Conservation (phyloP, 2,329 filamentous ascomycete genomes). For the Ceratocystis eucalypticola region DNA sequence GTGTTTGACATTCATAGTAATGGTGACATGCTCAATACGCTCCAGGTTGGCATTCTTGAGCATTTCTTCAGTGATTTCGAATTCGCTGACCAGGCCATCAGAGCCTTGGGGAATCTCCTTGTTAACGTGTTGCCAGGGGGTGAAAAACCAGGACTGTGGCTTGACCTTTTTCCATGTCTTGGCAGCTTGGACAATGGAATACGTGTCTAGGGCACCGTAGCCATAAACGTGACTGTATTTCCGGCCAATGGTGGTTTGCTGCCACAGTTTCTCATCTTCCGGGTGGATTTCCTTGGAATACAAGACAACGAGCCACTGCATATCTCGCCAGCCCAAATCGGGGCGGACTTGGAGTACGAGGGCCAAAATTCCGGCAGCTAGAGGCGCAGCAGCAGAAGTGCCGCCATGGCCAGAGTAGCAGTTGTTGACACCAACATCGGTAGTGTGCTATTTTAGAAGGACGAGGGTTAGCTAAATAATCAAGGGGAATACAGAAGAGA, state of each 20-base stretch:
- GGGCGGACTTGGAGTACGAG: conserved; percentile 74
- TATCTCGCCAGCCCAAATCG: conserved; percentile 81
- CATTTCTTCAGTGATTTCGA: conserved; percentile 71
- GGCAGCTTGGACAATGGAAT: conserved; percentile 68
- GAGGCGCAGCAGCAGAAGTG: conserved; percentile 85
- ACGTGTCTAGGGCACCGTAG: conserved; percentile 90
- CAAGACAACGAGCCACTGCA: conserved; percentile 80
- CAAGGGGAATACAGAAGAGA: no score
- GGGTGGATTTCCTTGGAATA: conserved; percentile 70
- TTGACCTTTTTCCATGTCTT: conserved; percentile 81
- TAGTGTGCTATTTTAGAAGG: conserved; percentile 54
- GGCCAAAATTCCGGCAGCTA: conserved; percentile 85
- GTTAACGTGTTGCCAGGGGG: conserved; percentile 85
- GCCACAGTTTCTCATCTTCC: conserved; percentile 57
- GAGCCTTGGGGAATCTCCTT: conserved; percentile 74
- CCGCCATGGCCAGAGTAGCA: conserved; percentile 81
- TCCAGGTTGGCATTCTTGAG: conserved; percentile 70
- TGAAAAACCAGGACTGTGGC: conserved; percentile 88
- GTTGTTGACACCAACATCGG: conserved; percentile 71
- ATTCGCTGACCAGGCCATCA: conserved; percentile 62
- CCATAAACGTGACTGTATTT: conserved; percentile 90
- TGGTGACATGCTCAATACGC: conserved; percentile 82
- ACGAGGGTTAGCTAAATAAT: conserved; percentile 3
- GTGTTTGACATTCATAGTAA: conserved; percentile 94
- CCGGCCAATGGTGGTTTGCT: conserved; percentile 64